phyloP scores from a whole-genome alignment of 2,329 filamentous ascomycete species.

The Alternaria postmessia region DNA sequence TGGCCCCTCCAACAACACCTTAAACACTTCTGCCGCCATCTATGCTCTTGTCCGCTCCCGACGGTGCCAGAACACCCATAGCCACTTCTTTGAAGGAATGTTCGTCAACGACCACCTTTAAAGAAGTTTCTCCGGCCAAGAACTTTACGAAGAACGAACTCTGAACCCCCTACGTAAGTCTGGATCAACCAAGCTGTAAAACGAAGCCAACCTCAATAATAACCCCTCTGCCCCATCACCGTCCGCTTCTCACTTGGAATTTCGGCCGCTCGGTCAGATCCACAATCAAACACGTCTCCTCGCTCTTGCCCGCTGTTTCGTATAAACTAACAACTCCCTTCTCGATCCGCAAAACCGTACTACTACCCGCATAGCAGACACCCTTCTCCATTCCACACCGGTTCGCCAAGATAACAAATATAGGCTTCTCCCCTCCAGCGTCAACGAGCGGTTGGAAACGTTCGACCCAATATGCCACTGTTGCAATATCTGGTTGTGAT shows the following conservation, averaged over 20 bases:
- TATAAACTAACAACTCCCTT: slow-evolving; percentile 72
- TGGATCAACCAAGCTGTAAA: background rate
- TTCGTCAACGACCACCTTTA: background rate
- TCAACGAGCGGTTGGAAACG: slow-evolving; percentile 69
- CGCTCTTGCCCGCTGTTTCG: slow-evolving; percentile 73
- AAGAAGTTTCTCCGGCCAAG: background rate
- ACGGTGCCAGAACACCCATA: background rate
- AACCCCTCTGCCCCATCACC: slow-evolving; percentile 15
- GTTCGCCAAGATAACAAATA: slow-evolving; percentile 76
- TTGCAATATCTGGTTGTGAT: slow-evolving; percentile 72
- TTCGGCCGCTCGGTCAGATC: slow-evolving; percentile 62
- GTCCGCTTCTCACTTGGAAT: slow-evolving; percentile 44
- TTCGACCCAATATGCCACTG: slow-evolving; percentile 77
- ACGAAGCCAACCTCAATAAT: background rate
- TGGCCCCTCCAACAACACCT: background rate
- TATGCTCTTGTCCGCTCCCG: background rate
- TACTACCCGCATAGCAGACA: slow-evolving; percentile 76
- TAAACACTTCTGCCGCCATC: background rate
- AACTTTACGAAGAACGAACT: background rate
- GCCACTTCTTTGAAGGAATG: background rate
- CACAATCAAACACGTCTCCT: slow-evolving; percentile 72
- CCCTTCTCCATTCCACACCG: slow-evolving; percentile 72
- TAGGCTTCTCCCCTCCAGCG: slow-evolving; percentile 54
- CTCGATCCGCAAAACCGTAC: slow-evolving; percentile 72
- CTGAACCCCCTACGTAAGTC: background rate